Evolutionary conservation across 768 basidiomycete genomes (phyloP), one percentile per base, ranked within the genome.

Genomic region (Kwoniella sp.): DNA sequence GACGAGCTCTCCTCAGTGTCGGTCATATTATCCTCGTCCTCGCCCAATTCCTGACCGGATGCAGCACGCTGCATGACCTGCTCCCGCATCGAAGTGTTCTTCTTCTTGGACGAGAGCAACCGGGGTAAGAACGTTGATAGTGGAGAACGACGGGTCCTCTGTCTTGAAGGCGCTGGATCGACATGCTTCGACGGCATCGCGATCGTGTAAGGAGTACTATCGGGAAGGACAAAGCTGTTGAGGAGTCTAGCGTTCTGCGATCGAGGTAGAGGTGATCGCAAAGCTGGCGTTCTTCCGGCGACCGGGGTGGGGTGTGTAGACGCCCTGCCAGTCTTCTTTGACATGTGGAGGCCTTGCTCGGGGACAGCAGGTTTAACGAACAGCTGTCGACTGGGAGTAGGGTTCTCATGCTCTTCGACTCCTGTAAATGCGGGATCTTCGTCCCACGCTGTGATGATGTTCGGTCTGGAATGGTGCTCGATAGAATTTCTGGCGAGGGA

Each of bases 401-500:
- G 66, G 17, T 66, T 47, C 3, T 65, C 59, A 23, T 75, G 69
- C 17, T 71, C 68, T 8, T 64, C 68, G n/a, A 70, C 61, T 13
- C 41, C 48, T 13, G 52, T 17, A 20, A 23, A 47, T 13, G 57
- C 28, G 1, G 38, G 28, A 2, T 23, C 55, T 50, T 67, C 69
- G 23, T 69, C 59, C 70, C 74, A 73, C 29, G 71, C 57, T 0
- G 68, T 67, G 26, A 73, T 68, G 45, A 70, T 63, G 12, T 60
- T 63, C 1, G 71, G 74, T 60, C 72, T 55, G 7, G 55, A 55
- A 12, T 55, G 52, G 30, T 73, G 70, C 12, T 73, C 74, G 12
- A 63, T 61, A n/a, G 75, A 76, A 47, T 63, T 73, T 37, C 75
- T 55, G 2, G 62, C 73, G 11, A 72, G 61, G 5, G 68, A 70